phyloP scores from a whole-genome alignment of 192 early-diverging fungal genomes.

The Chytriomyces sp. region DNA sequence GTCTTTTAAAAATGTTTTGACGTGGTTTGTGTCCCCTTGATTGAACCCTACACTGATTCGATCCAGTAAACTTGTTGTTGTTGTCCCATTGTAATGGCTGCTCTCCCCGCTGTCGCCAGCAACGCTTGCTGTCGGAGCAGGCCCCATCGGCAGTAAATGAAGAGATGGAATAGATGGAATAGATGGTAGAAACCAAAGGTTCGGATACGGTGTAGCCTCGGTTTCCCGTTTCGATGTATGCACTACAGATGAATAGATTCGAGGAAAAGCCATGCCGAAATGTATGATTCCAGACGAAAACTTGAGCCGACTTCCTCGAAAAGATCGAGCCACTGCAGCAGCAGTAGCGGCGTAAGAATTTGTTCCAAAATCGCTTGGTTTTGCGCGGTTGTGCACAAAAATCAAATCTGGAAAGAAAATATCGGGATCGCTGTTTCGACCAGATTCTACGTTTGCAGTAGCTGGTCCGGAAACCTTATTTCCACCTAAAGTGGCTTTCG shows the following conservation, averaged over 20 bases:
- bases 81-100: neutral
- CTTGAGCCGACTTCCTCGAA: conserved; percentile 20
- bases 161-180: neutral
- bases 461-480: too few relatives aligned
- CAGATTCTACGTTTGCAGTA: neutral
- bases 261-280: conserved; percentile 8
- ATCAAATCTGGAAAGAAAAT: conserved; percentile 33
- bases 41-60: neutral
- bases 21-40: neutral
- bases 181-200: conserved; percentile 29
- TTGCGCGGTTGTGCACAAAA: conserved; percentile 33
- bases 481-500: neutral
- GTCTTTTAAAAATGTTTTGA: neutral
- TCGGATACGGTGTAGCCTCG: neutral
- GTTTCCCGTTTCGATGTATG: neutral
- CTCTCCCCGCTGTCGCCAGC: neutral
- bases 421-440: conserved; percentile 20
- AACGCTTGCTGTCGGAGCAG: neutral
- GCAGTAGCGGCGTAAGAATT: neutral
- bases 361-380: conserved; percentile 27
- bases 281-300: neutral
- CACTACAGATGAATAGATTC: neutral
- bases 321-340: conserved; percentile 4
- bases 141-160: neutral
- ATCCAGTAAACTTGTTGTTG: neutral